Percentiles rank a stretch among this genome's conserved stretches.
Evolutionary conservation across 2,329 filamentous ascomycete species (phyloP).

Genomic region (Colletotrichum sp.): DNA sequence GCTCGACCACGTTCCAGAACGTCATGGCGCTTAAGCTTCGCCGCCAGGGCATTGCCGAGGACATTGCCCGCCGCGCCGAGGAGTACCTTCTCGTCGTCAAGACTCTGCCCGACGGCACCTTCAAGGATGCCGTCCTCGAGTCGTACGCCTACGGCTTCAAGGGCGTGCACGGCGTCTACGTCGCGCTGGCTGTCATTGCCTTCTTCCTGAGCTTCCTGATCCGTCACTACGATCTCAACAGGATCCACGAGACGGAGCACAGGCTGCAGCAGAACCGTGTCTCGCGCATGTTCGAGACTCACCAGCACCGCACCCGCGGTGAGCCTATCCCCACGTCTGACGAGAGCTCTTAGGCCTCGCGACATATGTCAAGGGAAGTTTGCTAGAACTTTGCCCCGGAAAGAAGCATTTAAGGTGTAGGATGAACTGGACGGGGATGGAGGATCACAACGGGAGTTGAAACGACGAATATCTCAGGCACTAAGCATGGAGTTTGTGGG

Average conservation of each 20-base stretch:
- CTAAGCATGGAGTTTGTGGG: slow-evolving; percentile 14
- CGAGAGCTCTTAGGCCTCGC: neutral
- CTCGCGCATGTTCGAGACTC: slow-evolving; percentile 1
- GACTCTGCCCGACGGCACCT: slow-evolving; percentile 12
- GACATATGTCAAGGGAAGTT: neutral
- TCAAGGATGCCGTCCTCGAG: slow-evolving; percentile 13
- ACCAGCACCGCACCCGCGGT: neutral
- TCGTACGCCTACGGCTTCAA: slow-evolving; percentile 20
- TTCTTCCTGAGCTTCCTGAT: slow-evolving; percentile 17
- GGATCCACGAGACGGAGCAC: slow-evolving; percentile 16
- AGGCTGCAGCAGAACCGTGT: slow-evolving; percentile 13
- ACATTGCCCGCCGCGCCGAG: slow-evolving; percentile 17
- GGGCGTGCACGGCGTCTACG: slow-evolving; percentile 19
- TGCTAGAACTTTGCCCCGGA: neutral
- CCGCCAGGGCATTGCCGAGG: slow-evolving; percentile 9
- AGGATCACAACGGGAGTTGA: neutral
- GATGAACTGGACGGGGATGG: neutral
- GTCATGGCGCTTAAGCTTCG: slow-evolving; percentile 24
- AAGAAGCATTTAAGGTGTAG: neutral
- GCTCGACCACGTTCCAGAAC: slow-evolving; percentile 25
- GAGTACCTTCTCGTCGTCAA: slow-evolving; percentile 17
- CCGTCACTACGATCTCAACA: slow-evolving; percentile 20
- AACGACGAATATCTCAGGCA: neutral
- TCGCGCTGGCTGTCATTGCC: slow-evolving; percentile 9
- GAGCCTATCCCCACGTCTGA: slow-evolving; percentile 7